Conservation (phyloP, 352 stramenopile genomes). For the Phytophthora multivora region DNA sequence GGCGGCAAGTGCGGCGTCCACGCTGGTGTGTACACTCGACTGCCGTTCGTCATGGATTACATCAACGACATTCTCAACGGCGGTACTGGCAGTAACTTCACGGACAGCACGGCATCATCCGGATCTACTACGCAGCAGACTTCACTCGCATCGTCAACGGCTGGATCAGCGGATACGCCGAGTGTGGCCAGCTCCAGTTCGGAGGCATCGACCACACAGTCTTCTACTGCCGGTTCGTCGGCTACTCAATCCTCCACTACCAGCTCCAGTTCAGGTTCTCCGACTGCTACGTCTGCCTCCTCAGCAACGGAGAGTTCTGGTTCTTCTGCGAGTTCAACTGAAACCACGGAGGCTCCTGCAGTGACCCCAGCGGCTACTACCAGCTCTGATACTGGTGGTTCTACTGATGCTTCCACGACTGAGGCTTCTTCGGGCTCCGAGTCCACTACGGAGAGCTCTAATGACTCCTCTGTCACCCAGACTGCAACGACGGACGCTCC, state of each 20-base stretch:
- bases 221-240: constrained; percentile 17
- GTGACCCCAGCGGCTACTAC: background rate
- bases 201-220: background rate
- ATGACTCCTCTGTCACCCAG: constrained; percentile 12
- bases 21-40: constrained; percentile 57
- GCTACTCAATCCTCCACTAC: constrained; percentile 8
- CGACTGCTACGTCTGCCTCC: constrained; percentile 2
- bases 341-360: constrained; percentile 3
- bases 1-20: constrained; percentile 53
- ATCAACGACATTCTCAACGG: constrained; percentile 39
- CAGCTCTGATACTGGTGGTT: background rate
- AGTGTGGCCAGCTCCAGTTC: constrained; percentile 7
- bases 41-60: constrained; percentile 55
- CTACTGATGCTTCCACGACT: background rate
- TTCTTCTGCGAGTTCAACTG: constrained; percentile 5
- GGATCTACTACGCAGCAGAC: constrained; percentile 14
- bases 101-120: constrained; percentile 12
- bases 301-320: constrained; percentile 13
- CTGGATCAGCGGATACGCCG: constrained; percentile 10
- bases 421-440: background rate
- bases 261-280: constrained; percentile 5
- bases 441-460: constrained; percentile 8
- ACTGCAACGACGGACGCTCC: background rate
- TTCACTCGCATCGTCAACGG: constrained; percentile 16
- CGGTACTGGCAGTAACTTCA: constrained; percentile 22